These are phyloP conservation scores for Saksenaea oblongispora DNA, from an alignment of 371 early-diverging fungal genomes.

Conservation along the genomic window DNA sequence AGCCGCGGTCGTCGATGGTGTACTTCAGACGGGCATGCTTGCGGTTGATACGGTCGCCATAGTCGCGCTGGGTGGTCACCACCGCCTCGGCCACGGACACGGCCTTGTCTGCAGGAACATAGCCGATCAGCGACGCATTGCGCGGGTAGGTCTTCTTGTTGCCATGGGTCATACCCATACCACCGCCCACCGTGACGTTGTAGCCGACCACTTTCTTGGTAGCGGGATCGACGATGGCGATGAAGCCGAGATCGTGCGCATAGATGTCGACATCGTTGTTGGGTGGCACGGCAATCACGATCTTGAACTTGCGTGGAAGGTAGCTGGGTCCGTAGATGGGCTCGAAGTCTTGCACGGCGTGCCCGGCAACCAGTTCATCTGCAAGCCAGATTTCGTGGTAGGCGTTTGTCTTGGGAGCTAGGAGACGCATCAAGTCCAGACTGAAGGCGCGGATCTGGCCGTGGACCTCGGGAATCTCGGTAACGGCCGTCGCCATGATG, in stretches of 20 bases:
- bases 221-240: constrained; percentile 72
- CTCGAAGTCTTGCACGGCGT: constrained; percentile 80
- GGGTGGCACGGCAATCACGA: constrained; percentile 92
- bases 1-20: constrained; percentile 91
- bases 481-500: constrained; percentile 89
- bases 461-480: constrained; percentile 77
- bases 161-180: constrained; percentile 97
- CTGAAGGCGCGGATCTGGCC: constrained; percentile 76
- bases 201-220: constrained; percentile 80
- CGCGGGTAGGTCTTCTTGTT: constrained; percentile 95
- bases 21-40: constrained; percentile 97
- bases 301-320: constrained; percentile 94
- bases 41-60: constrained; percentile 94
- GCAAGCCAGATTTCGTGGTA: constrained; percentile 97
- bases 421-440: constrained; percentile 66
- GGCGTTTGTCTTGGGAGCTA: constrained; percentile 84
- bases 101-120: constrained; percentile 76
- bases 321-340: constrained; percentile 92
- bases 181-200: constrained; percentile 94
- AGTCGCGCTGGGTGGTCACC: constrained; percentile 90
- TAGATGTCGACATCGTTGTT: constrained; percentile 95
- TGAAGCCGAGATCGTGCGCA: constrained; percentile 92
- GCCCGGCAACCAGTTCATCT: constrained; percentile 82
- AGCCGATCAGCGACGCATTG: constrained; percentile 79
- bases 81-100: constrained; percentile 83